Conservation (phyloP, 805 yeast species). For the Hanseniaspora lachancei region DNA sequence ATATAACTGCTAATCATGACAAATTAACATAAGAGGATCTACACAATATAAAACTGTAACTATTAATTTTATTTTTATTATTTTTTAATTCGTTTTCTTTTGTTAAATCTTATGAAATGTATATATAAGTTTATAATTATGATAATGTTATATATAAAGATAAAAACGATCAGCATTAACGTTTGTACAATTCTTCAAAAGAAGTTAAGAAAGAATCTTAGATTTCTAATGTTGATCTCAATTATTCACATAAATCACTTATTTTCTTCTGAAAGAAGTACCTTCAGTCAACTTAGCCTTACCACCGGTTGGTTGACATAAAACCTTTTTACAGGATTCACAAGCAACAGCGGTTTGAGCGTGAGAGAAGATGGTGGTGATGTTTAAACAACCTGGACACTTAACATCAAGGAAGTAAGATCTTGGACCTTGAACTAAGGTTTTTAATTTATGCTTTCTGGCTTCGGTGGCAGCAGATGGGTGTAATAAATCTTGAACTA, state of each 20-base stretch:
- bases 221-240: neutral
- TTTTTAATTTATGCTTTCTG: conserved; percentile 92
- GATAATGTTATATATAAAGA: conserved; percentile 2
- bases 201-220: neutral
- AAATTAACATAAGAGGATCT: no score
- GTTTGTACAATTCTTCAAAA: neutral
- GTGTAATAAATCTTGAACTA: conserved; percentile 97
- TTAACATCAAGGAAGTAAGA: conserved; percentile 99
- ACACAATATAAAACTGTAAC: no score
- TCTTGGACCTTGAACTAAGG: conserved; percentile 95
- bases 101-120: conserved; percentile 5
- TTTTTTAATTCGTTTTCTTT: conserved; percentile 2
- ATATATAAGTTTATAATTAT: conserved; percentile 3
- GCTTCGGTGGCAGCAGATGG: conserved; percentile 96
- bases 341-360: conserved; percentile 99
- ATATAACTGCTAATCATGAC: no score
- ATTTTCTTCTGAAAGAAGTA: conserved; percentile 98
- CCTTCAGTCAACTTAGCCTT: conserved; percentile 99
- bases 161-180: conserved; percentile 2
- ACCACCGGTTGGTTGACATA: conserved; percentile 99
- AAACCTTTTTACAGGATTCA: conserved; percentile 95
- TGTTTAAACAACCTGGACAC: conserved; percentile 98
- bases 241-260: conserved; percentile 26
- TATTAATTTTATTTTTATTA: neutral
- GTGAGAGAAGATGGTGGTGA: conserved; percentile 98